These are phyloP conservation scores for Seminavis robusta DNA, from an alignment of 108 stramenopile species.

Conservation along the genomic window DNA sequence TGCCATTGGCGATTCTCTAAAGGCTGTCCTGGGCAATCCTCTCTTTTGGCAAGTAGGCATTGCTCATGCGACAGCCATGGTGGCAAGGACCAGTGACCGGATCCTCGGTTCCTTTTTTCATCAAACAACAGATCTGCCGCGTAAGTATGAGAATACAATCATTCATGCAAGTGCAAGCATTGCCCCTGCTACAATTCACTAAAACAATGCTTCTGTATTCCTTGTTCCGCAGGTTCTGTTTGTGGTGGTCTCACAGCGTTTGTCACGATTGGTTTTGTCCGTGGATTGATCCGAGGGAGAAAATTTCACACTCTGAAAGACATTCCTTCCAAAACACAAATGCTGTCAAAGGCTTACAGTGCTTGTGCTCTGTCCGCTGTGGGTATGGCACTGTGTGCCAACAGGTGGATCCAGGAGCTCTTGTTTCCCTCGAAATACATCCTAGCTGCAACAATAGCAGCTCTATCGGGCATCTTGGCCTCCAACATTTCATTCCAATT, in stretches of 20 bases:
- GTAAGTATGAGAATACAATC: conserved; percentile 8
- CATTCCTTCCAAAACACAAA: conserved; percentile 12
- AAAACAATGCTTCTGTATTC: too few relatives aligned
- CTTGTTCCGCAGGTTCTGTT: conserved; percentile 2
- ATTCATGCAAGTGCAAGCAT: neutral
- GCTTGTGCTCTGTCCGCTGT: conserved; percentile 12
- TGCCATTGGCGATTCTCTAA: conserved; percentile 11
- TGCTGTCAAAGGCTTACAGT: conserved; percentile 23
- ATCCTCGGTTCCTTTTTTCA: conserved; percentile 38
- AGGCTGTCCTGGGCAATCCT: conserved; percentile 14
- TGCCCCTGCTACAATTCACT: too few relatives aligned
- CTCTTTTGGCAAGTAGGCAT: conserved; percentile 47
- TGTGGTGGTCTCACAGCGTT: conserved; percentile 36
- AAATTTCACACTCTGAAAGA: conserved; percentile 11
- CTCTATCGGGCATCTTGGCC: conserved; percentile 24
- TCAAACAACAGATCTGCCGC: conserved; percentile 23
- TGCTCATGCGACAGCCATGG: conserved; percentile 27
- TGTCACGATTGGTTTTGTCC: conserved; percentile 35
- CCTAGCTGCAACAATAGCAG: conserved; percentile 13
- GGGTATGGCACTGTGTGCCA: conserved; percentile 28
- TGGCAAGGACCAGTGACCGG: conserved; percentile 32
- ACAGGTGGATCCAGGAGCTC: neutral
- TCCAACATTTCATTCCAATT: conserved; percentile 40
- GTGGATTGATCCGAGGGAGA: conserved; percentile 32
- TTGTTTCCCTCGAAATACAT: neutral